These are phyloP conservation scores for Chaetomiaceae sp. DNA, from an alignment of 2,329 filamentous ascomycete species.

Conservation along the genomic window DNA sequence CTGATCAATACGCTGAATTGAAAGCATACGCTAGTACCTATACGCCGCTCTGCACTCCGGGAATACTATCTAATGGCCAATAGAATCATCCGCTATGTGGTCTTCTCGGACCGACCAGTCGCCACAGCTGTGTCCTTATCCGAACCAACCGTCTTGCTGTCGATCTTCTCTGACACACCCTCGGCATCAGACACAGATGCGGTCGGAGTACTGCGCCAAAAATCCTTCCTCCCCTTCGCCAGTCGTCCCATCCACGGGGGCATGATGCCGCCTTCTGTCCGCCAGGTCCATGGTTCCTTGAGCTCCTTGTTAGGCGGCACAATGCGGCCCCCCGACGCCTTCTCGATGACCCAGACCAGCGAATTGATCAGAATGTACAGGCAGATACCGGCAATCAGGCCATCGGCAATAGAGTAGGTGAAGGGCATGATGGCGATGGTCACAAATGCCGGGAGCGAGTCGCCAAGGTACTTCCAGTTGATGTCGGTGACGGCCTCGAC, in stretches of 20 bases:
- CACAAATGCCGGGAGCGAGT: slow-evolving; percentile 78
- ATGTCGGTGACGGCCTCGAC: slow-evolving; percentile 71
- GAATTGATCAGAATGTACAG: slow-evolving; percentile 74
- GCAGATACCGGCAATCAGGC: slow-evolving; percentile 74
- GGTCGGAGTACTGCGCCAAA: slow-evolving; percentile 17
- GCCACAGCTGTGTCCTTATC: slow-evolving; percentile 6
- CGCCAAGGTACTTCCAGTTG: slow-evolving; percentile 84
- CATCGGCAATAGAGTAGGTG: slow-evolving; percentile 83
- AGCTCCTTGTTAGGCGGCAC: slow-evolving; percentile 69
- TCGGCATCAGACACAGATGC: slow-evolving; percentile 11
- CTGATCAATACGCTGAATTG: too few relatives aligned
- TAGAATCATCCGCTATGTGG: neutral
- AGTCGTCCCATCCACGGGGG: slow-evolving; percentile 69
- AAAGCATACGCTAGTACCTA: too few relatives aligned
- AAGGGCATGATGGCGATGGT: slow-evolving; percentile 85
- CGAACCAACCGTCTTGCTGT: slow-evolving; percentile 3
- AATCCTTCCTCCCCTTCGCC: slow-evolving; percentile 51
- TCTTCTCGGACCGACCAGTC: slow-evolving; percentile 9
- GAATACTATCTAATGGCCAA: too few relatives aligned
- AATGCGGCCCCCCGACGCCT: slow-evolving; percentile 62
- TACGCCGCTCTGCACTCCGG: too few relatives aligned
- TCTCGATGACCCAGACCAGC: slow-evolving; percentile 63
- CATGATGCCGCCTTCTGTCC: slow-evolving; percentile 67
- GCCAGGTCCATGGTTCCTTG: slow-evolving; percentile 78
- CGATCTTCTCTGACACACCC: slow-evolving; percentile 13